Conservation (phyloP, 129 eudicot species). For the Scalesia atractyloides region DNA sequence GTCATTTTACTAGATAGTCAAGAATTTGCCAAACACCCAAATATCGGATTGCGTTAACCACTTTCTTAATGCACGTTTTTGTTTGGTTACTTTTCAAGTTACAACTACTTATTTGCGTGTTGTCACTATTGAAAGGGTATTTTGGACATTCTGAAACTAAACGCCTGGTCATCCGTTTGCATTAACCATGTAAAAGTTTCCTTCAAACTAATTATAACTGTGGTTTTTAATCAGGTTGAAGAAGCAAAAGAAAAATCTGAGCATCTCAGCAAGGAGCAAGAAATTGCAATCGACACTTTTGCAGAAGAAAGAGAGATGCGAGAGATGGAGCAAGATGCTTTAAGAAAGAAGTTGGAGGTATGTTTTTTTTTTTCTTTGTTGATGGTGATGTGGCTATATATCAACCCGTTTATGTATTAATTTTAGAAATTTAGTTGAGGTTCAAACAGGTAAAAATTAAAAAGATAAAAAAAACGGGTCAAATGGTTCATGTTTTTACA, state of each 20-base stretch:
- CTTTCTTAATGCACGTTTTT: not conserved
- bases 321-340: slow-evolving; percentile 55
- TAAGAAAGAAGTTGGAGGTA: slow-evolving; percentile 77
- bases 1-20: not conserved
- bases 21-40: slow-evolving; percentile 1
- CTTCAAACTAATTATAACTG: not conserved
- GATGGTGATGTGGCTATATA: not conserved
- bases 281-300: slow-evolving; percentile 60
- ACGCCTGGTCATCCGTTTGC: not conserved
- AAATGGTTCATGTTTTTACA: not conserved
- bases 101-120: not conserved
- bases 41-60: not conserved
- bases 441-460: not conserved
- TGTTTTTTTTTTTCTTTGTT: not conserved
- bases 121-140: not conserved
- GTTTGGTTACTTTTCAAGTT: not conserved
- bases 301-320: slow-evolving; percentile 83
- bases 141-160: not conserved
- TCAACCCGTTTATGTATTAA: not conserved
- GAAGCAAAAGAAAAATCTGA: slow-evolving; percentile 46
- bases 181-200: not conserved
- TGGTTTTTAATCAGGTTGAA: slow-evolving; percentile 39
- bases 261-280: slow-evolving; percentile 65
- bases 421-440: not conserved
- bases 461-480: not conserved